These are phyloP conservation scores for Populus hybrid DNA, from an alignment of 441 rosid genomes.

Conservation along the genomic window DNA sequence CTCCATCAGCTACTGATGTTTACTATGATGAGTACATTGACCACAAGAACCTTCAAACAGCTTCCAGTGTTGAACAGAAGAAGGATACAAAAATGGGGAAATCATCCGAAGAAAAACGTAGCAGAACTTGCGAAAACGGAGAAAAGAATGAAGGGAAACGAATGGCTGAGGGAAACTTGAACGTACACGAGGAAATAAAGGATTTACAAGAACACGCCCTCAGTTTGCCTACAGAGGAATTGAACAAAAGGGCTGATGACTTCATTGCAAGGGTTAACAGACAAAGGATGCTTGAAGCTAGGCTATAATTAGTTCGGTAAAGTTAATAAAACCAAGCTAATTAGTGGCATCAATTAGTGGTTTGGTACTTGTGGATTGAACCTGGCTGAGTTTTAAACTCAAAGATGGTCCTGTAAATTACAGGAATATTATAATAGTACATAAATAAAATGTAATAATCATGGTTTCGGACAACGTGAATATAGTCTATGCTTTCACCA, in stretches of 20 bases:
- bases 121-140: constrained; percentile 6
- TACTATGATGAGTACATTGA: constrained; percentile 41
- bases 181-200: constrained; percentile 16
- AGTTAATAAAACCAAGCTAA: neutral
- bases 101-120: constrained; percentile 11
- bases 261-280: constrained; percentile 35
- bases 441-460: neutral
- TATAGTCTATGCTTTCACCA: neutral
- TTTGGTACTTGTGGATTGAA: neutral
- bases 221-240: constrained; percentile 42
- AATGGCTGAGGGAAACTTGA: constrained; percentile 1
- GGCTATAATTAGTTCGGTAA: constrained; percentile 4
- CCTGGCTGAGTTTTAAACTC: neutral
- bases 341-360: neutral
- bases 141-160: neutral
- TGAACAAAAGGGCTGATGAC: constrained; percentile 36
- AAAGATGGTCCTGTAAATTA: neutral
- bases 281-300: constrained; percentile 51
- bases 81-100: constrained; percentile 5
- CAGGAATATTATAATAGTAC: neutral
- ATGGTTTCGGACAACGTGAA: neutral
- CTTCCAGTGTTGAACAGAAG: constrained; percentile 13
- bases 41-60: constrained; percentile 25
- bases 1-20: constrained; percentile 18
- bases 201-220: constrained; percentile 19